Percentiles rank a stretch among this genome's conserved stretches.
Evolutionary conservation across 352 stramenopile genomes (phyloP).

Genomic region (Thraustochytrium sp.): DNA sequence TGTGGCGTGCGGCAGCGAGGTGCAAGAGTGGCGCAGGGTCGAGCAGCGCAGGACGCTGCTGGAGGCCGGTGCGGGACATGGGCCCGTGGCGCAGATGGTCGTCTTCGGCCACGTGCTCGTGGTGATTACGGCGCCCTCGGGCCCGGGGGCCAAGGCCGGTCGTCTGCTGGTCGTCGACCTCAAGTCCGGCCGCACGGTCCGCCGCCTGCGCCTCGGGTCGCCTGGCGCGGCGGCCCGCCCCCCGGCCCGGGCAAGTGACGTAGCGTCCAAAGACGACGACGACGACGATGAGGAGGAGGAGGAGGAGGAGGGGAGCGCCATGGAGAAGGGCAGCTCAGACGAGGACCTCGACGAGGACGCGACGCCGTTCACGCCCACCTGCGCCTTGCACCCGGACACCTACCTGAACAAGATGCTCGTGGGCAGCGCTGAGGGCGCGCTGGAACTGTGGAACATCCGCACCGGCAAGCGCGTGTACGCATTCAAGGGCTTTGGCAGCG

Average conservation of each 20-base stretch:
- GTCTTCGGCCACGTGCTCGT: slow-evolving; percentile 29
- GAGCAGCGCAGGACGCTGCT: background rate
- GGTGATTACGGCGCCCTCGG: background rate
- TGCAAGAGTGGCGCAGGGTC: slow-evolving; percentile 44
- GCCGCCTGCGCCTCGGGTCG: slow-evolving; percentile 60
- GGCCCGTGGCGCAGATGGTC: background rate
- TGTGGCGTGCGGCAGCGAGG: slow-evolving; percentile 63
- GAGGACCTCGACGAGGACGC: background rate
- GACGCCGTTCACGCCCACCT: slow-evolving; percentile 60
- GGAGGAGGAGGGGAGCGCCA: slow-evolving; percentile 58
- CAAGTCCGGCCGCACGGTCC: background rate
- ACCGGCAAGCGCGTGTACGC: slow-evolving; percentile 77
- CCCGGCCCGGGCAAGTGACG: background rate
- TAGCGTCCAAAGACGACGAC: background rate
- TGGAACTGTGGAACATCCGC: slow-evolving; percentile 83
- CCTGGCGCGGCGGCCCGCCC: slow-evolving; percentile 48
- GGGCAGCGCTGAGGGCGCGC: slow-evolving; percentile 65
- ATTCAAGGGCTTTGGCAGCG: slow-evolving; percentile 61
- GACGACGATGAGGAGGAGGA: background rate
- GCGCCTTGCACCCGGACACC: slow-evolving; percentile 77
- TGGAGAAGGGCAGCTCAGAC: slow-evolving; percentile 52
- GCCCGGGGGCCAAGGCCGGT: background rate
- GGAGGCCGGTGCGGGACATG: slow-evolving; percentile 51
- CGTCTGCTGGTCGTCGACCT: background rate
- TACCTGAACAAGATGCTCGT: slow-evolving; percentile 90